A percentile compares a stretch with the other conserved stretches of the same genome.
Conservation (phyloP, 768 basidiomycete genomes). For the Mycena alexandri region DNA sequence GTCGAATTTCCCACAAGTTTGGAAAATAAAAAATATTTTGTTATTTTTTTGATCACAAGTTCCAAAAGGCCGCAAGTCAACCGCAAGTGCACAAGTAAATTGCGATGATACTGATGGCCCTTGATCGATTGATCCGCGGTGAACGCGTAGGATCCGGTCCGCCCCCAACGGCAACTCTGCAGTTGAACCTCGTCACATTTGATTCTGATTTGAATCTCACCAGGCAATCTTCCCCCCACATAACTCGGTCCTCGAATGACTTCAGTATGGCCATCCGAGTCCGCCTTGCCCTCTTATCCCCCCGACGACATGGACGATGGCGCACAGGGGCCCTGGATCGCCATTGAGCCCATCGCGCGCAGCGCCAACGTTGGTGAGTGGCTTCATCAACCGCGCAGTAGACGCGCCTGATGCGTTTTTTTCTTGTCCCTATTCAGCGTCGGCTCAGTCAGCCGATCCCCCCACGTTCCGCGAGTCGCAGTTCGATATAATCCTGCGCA, state of each 20-base stretch:
- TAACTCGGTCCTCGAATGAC: neutral
- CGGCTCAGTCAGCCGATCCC: conserved; percentile 39
- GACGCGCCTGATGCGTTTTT: neutral
- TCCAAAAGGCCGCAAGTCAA: too few species aligned
- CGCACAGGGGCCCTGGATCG: conserved; percentile 30
- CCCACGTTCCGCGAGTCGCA: conserved; percentile 63
- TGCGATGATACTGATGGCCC: too few species aligned
- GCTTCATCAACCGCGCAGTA: neutral
- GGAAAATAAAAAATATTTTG: too few species aligned
- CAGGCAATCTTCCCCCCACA: neutral
- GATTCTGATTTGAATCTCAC: too few species aligned
- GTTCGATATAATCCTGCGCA: conserved; percentile 69
- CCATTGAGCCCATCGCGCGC: conserved; percentile 33
- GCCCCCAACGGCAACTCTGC: too few species aligned
- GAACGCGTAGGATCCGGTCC: too few species aligned
- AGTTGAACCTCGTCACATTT: too few species aligned
- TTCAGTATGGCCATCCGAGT: neutral
- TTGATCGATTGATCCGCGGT: too few species aligned
- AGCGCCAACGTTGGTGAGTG: neutral
- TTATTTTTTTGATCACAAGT: too few species aligned
- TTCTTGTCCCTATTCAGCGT: neutral
- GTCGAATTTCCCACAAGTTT: too few species aligned
- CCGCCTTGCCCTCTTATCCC: conserved; percentile 3
- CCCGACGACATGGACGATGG: conserved; percentile 11
- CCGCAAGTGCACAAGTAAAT: too few species aligned